Conservation (phyloP, 768 basidiomycete species). For the Mycena belliarum region DNA sequence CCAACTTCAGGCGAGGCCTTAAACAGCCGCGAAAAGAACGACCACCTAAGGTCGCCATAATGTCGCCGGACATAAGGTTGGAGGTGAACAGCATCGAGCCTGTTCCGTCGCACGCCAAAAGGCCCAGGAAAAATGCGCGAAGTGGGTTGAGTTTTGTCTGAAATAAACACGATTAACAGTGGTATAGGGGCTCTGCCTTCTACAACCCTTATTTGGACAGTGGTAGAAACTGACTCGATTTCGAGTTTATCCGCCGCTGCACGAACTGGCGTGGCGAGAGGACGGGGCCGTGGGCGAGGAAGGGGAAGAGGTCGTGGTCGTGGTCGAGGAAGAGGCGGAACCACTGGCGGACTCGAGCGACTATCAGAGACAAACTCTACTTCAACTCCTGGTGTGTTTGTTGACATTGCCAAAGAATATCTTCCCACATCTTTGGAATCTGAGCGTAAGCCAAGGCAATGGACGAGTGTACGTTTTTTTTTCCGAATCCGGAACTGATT, state of each 20-base stretch:
- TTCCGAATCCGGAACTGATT: not conserved
- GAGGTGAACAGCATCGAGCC: not conserved
- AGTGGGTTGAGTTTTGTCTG: slow-evolving; percentile 1
- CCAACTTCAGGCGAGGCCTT: not conserved
- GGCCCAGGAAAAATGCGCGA: slow-evolving; percentile 3
- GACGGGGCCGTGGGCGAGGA: slow-evolving; percentile 1
- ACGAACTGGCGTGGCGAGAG: not conserved
- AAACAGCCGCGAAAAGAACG: slow-evolving; percentile 1
- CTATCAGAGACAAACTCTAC: not conserved
- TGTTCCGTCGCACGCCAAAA: not conserved
- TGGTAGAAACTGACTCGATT: not conserved
- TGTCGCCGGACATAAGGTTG: not conserved
- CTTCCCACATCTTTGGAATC: not conserved
- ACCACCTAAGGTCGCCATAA: not conserved
- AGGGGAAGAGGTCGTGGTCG: too few relatives aligned
- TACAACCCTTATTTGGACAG: slow-evolving; percentile 5
- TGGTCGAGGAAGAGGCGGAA: slow-evolving; percentile 6
- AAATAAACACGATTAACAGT: not conserved
- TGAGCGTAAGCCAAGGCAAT: slow-evolving; percentile 27
- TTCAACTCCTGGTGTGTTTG: not conserved
- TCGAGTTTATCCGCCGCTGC: not conserved
- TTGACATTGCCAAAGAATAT: not conserved
- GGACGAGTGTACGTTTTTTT: slow-evolving; percentile 28
- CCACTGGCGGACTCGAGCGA: not conserved
- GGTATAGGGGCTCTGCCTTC: not conserved